Evolutionary conservation across 148 eudicot genomes (phyloP).

Genomic region (Spergularia marina): DNA sequence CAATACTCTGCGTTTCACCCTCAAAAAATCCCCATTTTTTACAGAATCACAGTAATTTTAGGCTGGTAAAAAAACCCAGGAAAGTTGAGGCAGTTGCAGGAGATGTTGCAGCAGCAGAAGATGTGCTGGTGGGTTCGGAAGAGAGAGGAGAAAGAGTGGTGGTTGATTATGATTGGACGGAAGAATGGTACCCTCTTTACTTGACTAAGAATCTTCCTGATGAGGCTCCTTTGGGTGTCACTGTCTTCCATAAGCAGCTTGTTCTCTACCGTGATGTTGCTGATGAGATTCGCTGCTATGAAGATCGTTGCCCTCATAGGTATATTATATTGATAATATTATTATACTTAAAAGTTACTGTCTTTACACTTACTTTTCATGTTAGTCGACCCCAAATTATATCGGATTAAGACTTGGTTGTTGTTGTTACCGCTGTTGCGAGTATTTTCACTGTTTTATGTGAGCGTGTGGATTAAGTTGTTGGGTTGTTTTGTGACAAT

Average conservation of each 20-base stretch:
- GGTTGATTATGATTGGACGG: conserved; percentile 77
- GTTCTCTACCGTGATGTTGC: conserved; percentile 70
- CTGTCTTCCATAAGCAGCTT: conserved; percentile 81
- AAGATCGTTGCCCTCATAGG: conserved; percentile 99
- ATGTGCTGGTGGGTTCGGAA: conserved; percentile 42
- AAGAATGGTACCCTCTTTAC: conserved; percentile 95
- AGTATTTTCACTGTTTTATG: too few species aligned
- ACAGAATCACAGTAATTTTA: not conserved
- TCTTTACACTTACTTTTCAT: not conserved
- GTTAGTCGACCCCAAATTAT: not conserved
- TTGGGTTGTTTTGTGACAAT: too few species aligned
- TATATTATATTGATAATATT: too few species aligned
- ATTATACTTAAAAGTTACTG: too few species aligned
- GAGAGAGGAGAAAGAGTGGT: conserved; percentile 29
- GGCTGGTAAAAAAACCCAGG: not conserved
- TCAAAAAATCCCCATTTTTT: conserved; percentile 6
- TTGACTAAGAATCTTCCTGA: conserved; percentile 69
- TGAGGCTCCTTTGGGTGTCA: conserved; percentile 90
- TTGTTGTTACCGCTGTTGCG: not conserved
- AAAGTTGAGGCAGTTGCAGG: conserved; percentile 17
- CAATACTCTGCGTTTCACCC: conserved; percentile 7
- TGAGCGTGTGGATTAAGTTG: too few species aligned
- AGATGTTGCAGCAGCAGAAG: conserved; percentile 20
- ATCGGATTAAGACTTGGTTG: not conserved
- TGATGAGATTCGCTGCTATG: conserved; percentile 57